Evolutionary conservation across 2,329 filamentous ascomycete genomes (phyloP), one percentile per base, ranked within the genome.

Genomic region (Colletotrichum plurivorum): DNA sequence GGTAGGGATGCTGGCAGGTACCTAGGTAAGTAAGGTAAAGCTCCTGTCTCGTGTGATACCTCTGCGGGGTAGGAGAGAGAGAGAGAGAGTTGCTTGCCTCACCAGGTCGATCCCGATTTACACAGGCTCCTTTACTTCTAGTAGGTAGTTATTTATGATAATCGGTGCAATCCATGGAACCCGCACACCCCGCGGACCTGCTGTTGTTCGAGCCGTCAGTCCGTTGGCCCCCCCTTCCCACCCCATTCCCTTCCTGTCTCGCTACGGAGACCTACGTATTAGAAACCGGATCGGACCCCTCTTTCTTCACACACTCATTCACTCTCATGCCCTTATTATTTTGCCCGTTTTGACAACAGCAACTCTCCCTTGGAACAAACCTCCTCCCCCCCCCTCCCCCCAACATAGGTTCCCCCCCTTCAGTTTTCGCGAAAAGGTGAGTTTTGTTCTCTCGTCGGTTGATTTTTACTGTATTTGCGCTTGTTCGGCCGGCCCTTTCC

Each of bases 391-490:
- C 22, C 25, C 43, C 49, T 65, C 56, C 52, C 51, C 20, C 25
- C 57, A 70, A 54, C 46, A 36, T n/a, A 41, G 31, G 31, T 2
- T 36, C 10, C 31, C 22, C 31, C 31, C 31, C 31, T 36, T 36
- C 31, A 57, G 63, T 69, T 70, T 63, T 62, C 57, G 57, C 64
- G 58, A 68, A 63, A 65, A 70, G 46, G 67, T 70, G 64, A 70
- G 67, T 58, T 57, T 63, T 53, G 27, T 31, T 43, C 13, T 43
- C 41, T 13, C 20, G 39, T 63, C 39, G n/a, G 57, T 36, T 36
- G 7, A 36, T 36, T 36, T 36, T 36, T 36, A 36, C 41, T 57
- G 43, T 58, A 55, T 46, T 45, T 63, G 51, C 63, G 51, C 57
- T 10, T 45, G 39, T 20, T n/a, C 22, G n/a, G 15, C n/a, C 22